Percentiles rank a stretch among this genome's conserved stretches.
Evolutionary conservation across 1,284 basidiomycete species (phyloP).

Genomic region (Leccinum fallax): DNA sequence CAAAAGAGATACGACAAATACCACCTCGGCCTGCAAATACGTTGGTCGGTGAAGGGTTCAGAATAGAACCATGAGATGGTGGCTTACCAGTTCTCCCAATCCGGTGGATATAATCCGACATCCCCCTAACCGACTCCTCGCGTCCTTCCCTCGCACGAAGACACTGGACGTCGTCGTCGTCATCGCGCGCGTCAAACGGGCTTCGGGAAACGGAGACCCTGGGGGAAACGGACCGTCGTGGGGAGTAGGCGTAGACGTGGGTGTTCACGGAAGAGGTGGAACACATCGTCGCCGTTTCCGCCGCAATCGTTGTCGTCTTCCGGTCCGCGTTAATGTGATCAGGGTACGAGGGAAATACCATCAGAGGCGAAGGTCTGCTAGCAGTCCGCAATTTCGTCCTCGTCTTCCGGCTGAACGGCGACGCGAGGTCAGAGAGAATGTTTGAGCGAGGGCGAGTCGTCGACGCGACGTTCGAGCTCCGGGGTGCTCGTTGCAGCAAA

Average conservation of each 20-base stretch:
- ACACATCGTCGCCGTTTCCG: background rate
- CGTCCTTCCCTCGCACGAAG: too few relatives aligned
- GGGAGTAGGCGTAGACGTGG: background rate
- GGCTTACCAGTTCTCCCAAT: too few relatives aligned
- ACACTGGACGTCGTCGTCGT: background rate
- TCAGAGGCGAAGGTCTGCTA: slow-evolving; percentile 8
- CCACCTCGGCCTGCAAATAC: too few relatives aligned
- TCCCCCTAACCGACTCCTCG: too few relatives aligned
- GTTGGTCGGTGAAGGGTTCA: too few relatives aligned
- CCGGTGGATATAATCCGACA: too few relatives aligned
- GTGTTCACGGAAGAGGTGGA: background rate
- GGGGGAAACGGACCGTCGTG: slow-evolving; percentile 7
- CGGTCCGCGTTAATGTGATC: background rate
- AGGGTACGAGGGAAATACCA: slow-evolving; percentile 30
- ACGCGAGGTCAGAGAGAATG: slow-evolving; percentile 16
- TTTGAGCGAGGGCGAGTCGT: slow-evolving; percentile 9
- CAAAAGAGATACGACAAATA: too few relatives aligned
- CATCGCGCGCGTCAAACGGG: slow-evolving; percentile 3
- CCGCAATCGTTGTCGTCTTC: background rate
- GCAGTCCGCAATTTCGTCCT: slow-evolving; percentile 2
- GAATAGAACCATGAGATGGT: too few relatives aligned
- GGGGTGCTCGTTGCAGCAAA: background rate
- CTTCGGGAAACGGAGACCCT: slow-evolving; percentile 17
- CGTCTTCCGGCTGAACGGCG: slow-evolving; percentile 17
- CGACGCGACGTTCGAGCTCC: background rate